These are phyloP conservation scores for Triticum monococcum DNA, from an alignment of 176 grass and related monocot genomes.

Conservation along the genomic window DNA sequence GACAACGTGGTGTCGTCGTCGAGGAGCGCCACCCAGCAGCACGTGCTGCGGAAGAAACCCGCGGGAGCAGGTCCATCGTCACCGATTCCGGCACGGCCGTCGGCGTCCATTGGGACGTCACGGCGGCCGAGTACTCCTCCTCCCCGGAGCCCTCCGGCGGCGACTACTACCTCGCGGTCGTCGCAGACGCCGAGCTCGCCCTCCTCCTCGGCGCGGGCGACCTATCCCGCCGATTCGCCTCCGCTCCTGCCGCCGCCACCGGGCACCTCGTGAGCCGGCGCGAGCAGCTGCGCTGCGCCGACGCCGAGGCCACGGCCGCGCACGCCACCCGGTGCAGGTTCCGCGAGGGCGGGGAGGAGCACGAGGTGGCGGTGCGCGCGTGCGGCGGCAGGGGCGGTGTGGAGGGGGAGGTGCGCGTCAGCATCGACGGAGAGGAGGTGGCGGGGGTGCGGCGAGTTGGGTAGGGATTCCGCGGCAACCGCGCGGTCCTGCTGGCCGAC, in stretches of 20 bases:
- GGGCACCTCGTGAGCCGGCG: slow-evolving; percentile 44
- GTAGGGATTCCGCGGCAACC: slow-evolving; percentile 80
- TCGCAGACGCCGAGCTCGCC: slow-evolving; percentile 57
- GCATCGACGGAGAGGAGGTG: slow-evolving; percentile 72
- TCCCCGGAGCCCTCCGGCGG: slow-evolving; percentile 52
- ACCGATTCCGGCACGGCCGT: slow-evolving; percentile 44
- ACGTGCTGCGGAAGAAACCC: slow-evolving; percentile 53
- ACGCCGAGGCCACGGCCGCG: neutral
- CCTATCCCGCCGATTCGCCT: slow-evolving; percentile 46
- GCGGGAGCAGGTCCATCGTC: slow-evolving; percentile 49
- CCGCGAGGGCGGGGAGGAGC: slow-evolving; percentile 58
- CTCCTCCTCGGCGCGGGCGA: slow-evolving; percentile 60
- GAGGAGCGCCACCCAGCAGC: neutral
- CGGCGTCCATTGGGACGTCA: slow-evolving; percentile 67
- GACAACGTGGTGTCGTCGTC: slow-evolving; percentile 31
- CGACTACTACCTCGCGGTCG: slow-evolving; percentile 61
- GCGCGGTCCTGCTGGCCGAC: slow-evolving; percentile 55
- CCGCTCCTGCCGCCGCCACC: neutral
- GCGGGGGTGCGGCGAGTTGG: slow-evolving; percentile 49
- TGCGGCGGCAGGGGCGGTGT: slow-evolving; percentile 37
- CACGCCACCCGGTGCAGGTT: slow-evolving; percentile 62
- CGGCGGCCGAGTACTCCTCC: slow-evolving; percentile 41
- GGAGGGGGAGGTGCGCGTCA: slow-evolving; percentile 51
- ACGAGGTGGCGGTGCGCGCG: slow-evolving; percentile 58
- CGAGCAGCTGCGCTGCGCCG: slow-evolving; percentile 49